phyloP scores from a whole-genome alignment of 2,329 filamentous ascomycete species.

The Neodidymelliopsis sp. region DNA sequence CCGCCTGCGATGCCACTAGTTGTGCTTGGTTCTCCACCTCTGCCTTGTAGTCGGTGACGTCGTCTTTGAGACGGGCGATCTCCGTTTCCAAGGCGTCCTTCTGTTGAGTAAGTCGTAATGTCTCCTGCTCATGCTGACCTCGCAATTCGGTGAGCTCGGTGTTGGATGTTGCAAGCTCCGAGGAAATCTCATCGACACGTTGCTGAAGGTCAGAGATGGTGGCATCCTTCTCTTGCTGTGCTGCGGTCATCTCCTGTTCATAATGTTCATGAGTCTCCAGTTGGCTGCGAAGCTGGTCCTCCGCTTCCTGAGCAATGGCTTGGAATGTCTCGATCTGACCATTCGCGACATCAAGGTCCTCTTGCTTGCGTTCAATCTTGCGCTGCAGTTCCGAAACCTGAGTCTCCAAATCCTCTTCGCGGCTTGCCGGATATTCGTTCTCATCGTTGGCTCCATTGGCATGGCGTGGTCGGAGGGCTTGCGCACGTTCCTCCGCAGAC shows the following conservation, averaged over 20 bases:
- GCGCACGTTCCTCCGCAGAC: constrained; percentile 85
- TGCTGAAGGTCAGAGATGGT: constrained; percentile 83
- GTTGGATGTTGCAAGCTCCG: constrained; percentile 83
- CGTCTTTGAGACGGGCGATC: constrained; percentile 80
- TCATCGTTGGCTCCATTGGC: constrained; percentile 54
- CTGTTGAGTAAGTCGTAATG: constrained; percentile 78
- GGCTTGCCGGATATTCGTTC: constrained; percentile 65
- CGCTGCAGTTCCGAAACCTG: constrained; percentile 88
- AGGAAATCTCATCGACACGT: constrained; percentile 81
- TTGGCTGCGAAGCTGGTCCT: constrained; percentile 84
- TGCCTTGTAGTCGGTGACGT: constrained; percentile 79
- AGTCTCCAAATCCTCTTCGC: constrained; percentile 80
- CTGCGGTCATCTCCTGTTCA: constrained; percentile 80
- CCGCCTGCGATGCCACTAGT: constrained; percentile 89
- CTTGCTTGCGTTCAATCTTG: constrained; percentile 80
- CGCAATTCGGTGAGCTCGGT: constrained; percentile 81
- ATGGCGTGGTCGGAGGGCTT: constrained; percentile 80
- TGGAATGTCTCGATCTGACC: constrained; percentile 87
- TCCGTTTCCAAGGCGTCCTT: constrained; percentile 81
- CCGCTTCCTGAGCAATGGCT: constrained; percentile 82
- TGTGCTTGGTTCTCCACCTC: constrained; percentile 87
- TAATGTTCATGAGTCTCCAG: constrained; percentile 74
- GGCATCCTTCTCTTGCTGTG: constrained; percentile 78
- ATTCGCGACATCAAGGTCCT: constrained; percentile 82
- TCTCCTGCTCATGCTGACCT: constrained; percentile 78